Evolutionary conservation across 1,139 yeast species (phyloP).

Genomic region (Blastobotrys illinoisensis): DNA sequence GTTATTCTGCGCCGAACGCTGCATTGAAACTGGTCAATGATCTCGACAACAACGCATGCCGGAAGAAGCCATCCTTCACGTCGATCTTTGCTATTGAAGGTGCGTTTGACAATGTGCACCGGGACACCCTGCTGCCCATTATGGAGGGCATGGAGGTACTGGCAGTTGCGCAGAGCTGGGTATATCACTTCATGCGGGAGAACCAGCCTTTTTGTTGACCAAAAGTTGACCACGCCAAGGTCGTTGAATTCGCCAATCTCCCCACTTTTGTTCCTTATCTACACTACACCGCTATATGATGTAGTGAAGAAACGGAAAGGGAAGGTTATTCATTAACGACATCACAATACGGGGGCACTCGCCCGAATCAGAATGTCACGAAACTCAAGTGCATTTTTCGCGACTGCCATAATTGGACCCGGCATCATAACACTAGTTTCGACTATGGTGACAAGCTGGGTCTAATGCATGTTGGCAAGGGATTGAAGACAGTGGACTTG

Average conservation of each 20-base stretch:
- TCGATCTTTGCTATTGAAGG: conserved; percentile 14
- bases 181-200: conserved; percentile 6
- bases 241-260: conserved; percentile 16
- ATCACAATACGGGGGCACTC: conserved; percentile 12
- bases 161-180: conserved; percentile 8
- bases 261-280: conserved; percentile 17
- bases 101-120: conserved; percentile 17
- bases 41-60: neutral
- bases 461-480: neutral
- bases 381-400: conserved; percentile 2
- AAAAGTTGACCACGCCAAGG: neutral
- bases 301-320: conserved; percentile 9
- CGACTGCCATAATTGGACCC: conserved; percentile 9
- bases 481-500: neutral
- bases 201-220: conserved; percentile 5
- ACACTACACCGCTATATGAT: conserved; percentile 15
- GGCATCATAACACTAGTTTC: conserved; percentile 3
- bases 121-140: conserved; percentile 8
- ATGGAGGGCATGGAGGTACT: conserved; percentile 9
- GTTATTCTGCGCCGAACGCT: conserved; percentile 14
- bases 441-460: conserved; percentile 10
- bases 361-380: neutral
- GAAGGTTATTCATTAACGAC: conserved; percentile 14
- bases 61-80: neutral
- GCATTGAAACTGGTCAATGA: conserved; percentile 5